Percentiles rank a stretch among this genome's conserved stretches.
Conservation (phyloP, 768 basidiomycete genomes). For the Xerocomus potaroensis region DNA sequence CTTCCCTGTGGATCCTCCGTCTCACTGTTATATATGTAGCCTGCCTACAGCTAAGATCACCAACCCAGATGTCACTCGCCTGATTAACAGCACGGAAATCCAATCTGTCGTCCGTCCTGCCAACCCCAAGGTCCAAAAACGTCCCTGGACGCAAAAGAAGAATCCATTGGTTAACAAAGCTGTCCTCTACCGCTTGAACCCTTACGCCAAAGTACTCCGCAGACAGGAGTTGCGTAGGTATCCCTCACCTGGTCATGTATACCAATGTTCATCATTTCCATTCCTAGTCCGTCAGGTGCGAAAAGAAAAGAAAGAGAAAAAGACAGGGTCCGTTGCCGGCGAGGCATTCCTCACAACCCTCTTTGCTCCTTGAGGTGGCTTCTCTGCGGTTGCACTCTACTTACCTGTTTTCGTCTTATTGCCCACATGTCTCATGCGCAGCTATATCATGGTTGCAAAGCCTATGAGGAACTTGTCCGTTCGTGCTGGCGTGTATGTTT, state of each 20-base stretch:
- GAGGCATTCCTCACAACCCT: slow-evolving; percentile 82
- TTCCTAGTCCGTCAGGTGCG: slow-evolving; percentile 65
- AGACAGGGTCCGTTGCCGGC: slow-evolving; percentile 66
- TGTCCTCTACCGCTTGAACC: slow-evolving; percentile 95
- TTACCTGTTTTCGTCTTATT: slow-evolving; percentile 5
- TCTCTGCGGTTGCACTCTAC: slow-evolving; percentile 1
- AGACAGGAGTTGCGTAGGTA: slow-evolving; percentile 82
- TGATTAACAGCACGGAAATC: slow-evolving; percentile 98
- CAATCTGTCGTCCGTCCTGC: slow-evolving; percentile 94
- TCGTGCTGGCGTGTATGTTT: background rate
- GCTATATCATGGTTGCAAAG: slow-evolving; percentile 16
- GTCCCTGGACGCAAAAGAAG: slow-evolving; percentile 99
- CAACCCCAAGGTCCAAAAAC: slow-evolving; percentile 78
- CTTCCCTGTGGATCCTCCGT: background rate
- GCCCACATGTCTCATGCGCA: slow-evolving; percentile 12
- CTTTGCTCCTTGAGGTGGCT: slow-evolving; percentile 69
- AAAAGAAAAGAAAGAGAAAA: slow-evolving; percentile 54
- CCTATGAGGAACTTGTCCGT: background rate
- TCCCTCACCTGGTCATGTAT: background rate
- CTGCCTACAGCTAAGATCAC: slow-evolving; percentile 94
- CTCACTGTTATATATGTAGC: slow-evolving; percentile 34
- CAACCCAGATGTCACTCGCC: slow-evolving; percentile 94
- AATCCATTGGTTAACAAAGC: slow-evolving; percentile 95
- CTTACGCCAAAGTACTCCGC: slow-evolving; percentile 93
- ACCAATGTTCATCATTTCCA: slow-evolving; percentile 4